Percentiles rank a stretch among this genome's conserved stretches.
These are phyloP conservation scores for Clathrospora elynae DNA, from an alignment of 2,329 filamentous ascomycete species.

Conservation along the genomic window DNA sequence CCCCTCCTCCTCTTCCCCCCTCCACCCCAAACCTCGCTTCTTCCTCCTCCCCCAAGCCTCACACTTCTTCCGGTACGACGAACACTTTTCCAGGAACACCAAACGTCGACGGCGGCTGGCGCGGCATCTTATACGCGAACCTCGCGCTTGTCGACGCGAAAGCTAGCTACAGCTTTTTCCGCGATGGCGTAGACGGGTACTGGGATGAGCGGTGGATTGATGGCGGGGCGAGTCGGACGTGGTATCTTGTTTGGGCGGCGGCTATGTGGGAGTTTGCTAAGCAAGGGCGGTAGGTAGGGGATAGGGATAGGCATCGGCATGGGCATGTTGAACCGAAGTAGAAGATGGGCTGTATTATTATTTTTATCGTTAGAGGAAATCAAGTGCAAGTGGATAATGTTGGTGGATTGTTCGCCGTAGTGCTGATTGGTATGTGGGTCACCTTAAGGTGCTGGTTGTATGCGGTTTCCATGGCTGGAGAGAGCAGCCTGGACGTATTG, in stretches of 20 bases:
- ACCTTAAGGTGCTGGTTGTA: too few species aligned
- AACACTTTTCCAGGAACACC: too few species aligned
- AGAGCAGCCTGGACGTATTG: too few species aligned
- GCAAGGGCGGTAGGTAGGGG: background rate
- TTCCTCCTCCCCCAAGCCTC: too few species aligned
- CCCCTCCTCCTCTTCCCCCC: too few species aligned
- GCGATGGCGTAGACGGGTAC: slow-evolving; percentile 61
- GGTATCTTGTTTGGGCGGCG: slow-evolving; percentile 43
- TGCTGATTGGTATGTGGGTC: too few species aligned
- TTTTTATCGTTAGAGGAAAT: too few species aligned
- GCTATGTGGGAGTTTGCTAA: slow-evolving; percentile 30
- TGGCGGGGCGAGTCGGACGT: slow-evolving; percentile 66
- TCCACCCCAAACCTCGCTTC: too few species aligned
- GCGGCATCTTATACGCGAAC: slow-evolving; percentile 81
- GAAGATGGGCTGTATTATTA: background rate
- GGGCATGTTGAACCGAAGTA: background rate
- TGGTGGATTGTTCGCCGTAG: too few species aligned
- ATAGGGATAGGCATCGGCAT: slow-evolving; percentile 5
- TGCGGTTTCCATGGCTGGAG: too few species aligned
- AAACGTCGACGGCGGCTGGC: slow-evolving; percentile 71
- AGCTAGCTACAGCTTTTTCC: slow-evolving; percentile 77
- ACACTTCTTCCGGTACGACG: too few species aligned
- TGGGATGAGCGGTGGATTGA: slow-evolving; percentile 70
- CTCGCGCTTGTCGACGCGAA: slow-evolving; percentile 75
- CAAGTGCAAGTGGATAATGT: too few species aligned